Conservation (phyloP, 2,329 filamentous ascomycete genomes). For the Berkeleyomyces basicola region DNA sequence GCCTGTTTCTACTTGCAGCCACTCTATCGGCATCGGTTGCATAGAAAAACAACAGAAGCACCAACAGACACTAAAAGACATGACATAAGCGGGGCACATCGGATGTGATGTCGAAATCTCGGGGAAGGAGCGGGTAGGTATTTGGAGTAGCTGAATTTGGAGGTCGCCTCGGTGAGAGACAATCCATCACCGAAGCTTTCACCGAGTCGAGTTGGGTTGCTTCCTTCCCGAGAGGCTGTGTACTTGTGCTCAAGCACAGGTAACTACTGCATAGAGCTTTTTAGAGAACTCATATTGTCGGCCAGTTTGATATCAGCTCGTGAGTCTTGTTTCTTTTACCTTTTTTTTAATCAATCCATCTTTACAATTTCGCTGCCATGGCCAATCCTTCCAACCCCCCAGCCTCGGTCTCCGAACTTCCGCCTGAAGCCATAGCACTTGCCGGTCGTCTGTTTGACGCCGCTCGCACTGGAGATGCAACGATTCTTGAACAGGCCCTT, state of each 20-base stretch:
- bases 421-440: constrained; percentile 49
- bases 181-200: background rate
- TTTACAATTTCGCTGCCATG: background rate
- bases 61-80: background rate
- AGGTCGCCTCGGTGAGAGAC: background rate
- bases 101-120: background rate
- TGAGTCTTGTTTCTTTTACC: background rate
- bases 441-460: constrained; percentile 51
- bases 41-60: background rate
- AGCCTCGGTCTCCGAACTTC: constrained; percentile 22
- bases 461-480: constrained; percentile 41
- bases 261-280: background rate
- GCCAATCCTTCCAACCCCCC: background rate
- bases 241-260: too few relatives aligned
- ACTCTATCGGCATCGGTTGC: background rate
- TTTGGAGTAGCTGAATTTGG: background rate
- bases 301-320: background rate
- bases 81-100: background rate
- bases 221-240: too few relatives aligned
- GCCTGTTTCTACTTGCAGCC: too few relatives aligned
- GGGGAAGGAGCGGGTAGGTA: background rate
- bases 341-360: background rate
- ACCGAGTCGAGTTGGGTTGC: background rate
- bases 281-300: background rate
- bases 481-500: constrained; percentile 45